Evolutionary conservation across 176 grass and related monocot species (phyloP).

Genomic region (Typha latifolia): DNA sequence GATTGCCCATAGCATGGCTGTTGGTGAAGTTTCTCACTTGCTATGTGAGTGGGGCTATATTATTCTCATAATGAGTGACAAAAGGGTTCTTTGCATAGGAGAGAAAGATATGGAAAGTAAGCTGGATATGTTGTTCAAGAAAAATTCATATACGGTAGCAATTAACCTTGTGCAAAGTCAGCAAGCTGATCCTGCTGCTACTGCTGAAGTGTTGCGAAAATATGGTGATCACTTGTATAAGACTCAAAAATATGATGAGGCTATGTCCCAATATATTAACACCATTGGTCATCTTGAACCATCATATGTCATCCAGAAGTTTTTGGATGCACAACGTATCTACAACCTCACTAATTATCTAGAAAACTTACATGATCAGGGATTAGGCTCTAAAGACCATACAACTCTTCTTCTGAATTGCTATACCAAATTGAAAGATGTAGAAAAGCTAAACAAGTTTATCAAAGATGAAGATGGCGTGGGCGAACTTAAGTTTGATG

Average conservation of each 20-base stretch:
- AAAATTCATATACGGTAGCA: slow-evolving; percentile 90
- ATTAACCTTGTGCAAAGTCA: slow-evolving; percentile 95
- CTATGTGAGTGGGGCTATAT: slow-evolving; percentile 89
- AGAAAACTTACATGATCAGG: slow-evolving; percentile 88
- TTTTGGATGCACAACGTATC: slow-evolving; percentile 90
- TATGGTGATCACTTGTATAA: slow-evolving; percentile 95
- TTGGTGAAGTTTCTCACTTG: slow-evolving; percentile 79
- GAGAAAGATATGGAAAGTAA: slow-evolving; percentile 99
- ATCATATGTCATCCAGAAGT: slow-evolving; percentile 98
- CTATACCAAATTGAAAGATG: slow-evolving; percentile 93
- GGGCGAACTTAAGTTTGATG: slow-evolving; percentile 94
- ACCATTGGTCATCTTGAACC: slow-evolving; percentile 97
- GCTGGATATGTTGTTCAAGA: slow-evolving; percentile 96
- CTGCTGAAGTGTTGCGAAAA: slow-evolving; percentile 85
- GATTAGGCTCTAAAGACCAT: slow-evolving; percentile 79
- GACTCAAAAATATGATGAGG: slow-evolving; percentile 93
- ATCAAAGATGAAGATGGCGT: slow-evolving; percentile 83
- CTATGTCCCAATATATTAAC: slow-evolving; percentile 91
- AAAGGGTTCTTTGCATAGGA: slow-evolving; percentile 82
- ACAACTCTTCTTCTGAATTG: slow-evolving; percentile 81
- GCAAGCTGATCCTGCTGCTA: slow-evolving; percentile 88
- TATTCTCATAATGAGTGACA: slow-evolving; percentile 79
- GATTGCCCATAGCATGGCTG: slow-evolving; percentile 80
- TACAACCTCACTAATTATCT: slow-evolving; percentile 96
- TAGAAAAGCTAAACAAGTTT: slow-evolving; percentile 69